Evolutionary conservation across 441 rosid genomes (phyloP).

Genomic region (Corymbia calophylla): DNA sequence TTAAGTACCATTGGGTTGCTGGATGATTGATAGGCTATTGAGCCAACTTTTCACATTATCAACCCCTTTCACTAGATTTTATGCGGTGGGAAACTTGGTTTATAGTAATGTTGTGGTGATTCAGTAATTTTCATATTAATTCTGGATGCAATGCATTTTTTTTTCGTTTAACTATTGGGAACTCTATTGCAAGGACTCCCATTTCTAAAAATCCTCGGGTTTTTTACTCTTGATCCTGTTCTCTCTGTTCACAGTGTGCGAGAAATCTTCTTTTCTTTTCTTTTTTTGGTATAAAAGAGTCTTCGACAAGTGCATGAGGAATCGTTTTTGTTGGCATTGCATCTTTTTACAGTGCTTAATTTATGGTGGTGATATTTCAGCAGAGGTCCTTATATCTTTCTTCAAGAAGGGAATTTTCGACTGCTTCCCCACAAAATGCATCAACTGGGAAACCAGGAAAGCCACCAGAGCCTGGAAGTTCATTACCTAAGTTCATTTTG

Average conservation of each 20-base stretch:
- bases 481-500: constrained; percentile 25
- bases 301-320: background rate
- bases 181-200: background rate
- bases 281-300: background rate
- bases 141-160: background rate
- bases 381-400: constrained; percentile 29
- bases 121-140: background rate
- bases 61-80: background rate
- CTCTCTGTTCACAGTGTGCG: background rate
- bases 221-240: background rate
- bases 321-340: background rate
- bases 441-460: constrained; percentile 26
- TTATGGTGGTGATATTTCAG: constrained; percentile 15
- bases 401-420: constrained; percentile 42
- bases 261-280: background rate
- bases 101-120: background rate
- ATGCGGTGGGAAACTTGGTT: background rate
- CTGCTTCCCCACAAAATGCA: constrained; percentile 33
- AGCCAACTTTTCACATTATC: background rate
- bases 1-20: background rate
- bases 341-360: background rate
- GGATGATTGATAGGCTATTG: background rate
- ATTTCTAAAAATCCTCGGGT: background rate
- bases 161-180: background rate
- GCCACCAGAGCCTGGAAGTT: constrained; percentile 32